Evolutionary conservation across 2,329 filamentous ascomycete species (phyloP).

Genomic region (Pseudogymnoascus sp.): DNA sequence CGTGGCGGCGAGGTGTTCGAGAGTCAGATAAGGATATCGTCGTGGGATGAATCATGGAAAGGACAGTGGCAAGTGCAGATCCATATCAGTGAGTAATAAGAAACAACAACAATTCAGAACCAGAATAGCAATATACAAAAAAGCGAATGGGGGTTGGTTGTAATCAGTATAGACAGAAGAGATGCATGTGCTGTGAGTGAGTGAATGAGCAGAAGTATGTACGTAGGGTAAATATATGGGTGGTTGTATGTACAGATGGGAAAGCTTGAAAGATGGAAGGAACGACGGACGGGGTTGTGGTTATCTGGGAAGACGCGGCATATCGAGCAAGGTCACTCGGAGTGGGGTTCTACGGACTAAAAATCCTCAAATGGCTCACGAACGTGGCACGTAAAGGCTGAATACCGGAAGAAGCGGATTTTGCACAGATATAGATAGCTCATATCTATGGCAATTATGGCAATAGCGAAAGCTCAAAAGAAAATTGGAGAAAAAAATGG

Average conservation of each 20-base stretch:
- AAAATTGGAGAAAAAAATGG: slow-evolving; percentile 4
- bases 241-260: background rate
- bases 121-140: slow-evolving; percentile 11
- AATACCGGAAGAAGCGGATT: background rate
- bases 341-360: background rate
- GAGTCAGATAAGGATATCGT: background rate
- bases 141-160: slow-evolving; percentile 11
- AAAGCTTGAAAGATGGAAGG: slow-evolving; percentile 9
- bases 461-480: background rate
- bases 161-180: slow-evolving; percentile 7
- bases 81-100: background rate
- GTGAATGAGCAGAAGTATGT: slow-evolving; percentile 10
- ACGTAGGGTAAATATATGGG: background rate
- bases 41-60: background rate
- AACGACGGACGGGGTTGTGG: slow-evolving; percentile 5
- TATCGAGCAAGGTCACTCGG: slow-evolving; percentile 3
- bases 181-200: slow-evolving; percentile 11
- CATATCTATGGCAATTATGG: slow-evolving; percentile 6
- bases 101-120: background rate
- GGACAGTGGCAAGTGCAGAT: background rate
- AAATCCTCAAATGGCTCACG: background rate
- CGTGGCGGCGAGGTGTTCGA: background rate
- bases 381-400: background rate
- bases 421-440: background rate
- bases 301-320: background rate